A percentile compares a stretch with the other conserved stretches of the same genome.
Conservation (phyloP, 2,329 filamentous ascomycete genomes). For the Onygenales sp. region DNA sequence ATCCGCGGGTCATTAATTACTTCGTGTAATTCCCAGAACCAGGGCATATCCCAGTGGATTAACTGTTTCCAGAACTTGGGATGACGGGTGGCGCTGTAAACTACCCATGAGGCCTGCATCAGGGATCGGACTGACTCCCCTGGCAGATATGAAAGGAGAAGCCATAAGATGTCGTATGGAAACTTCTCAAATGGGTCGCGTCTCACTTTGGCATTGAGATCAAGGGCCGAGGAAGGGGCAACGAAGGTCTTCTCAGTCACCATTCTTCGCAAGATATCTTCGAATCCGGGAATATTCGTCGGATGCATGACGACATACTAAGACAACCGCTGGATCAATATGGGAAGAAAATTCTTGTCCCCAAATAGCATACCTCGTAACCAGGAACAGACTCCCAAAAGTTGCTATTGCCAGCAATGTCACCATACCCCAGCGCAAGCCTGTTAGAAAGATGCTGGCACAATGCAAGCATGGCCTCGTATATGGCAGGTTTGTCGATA, state of each 20-base stretch:
- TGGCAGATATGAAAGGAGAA: neutral
- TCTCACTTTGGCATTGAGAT: neutral
- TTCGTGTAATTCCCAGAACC: slow-evolving; percentile 7
- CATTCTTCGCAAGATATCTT: neutral
- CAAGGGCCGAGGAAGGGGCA: neutral
- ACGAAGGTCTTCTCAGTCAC: neutral
- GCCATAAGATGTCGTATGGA: slow-evolving; percentile 2
- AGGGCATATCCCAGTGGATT: slow-evolving; percentile 4
- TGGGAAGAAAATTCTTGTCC: neutral
- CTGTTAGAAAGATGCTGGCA: neutral
- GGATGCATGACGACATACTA: neutral
- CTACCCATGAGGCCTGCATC: neutral
- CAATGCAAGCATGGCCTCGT: neutral
- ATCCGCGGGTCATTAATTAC: neutral
- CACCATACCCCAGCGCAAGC: neutral
- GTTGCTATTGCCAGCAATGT: neutral
- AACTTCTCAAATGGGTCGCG: slow-evolving; percentile 1
- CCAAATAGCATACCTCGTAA: neutral
- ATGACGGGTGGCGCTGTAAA: slow-evolving; percentile 1
- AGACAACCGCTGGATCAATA: neutral
- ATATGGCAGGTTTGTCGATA: slow-evolving; percentile 4
- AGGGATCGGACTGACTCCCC: slow-evolving; percentile 1
- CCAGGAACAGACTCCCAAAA: slow-evolving; percentile 3
- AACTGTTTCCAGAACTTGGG: slow-evolving; percentile 4
- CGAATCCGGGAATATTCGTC: neutral